phyloP scores from a whole-genome alignment of 108 stramenopile genomes.

The Discostella pseudostelligera region DNA sequence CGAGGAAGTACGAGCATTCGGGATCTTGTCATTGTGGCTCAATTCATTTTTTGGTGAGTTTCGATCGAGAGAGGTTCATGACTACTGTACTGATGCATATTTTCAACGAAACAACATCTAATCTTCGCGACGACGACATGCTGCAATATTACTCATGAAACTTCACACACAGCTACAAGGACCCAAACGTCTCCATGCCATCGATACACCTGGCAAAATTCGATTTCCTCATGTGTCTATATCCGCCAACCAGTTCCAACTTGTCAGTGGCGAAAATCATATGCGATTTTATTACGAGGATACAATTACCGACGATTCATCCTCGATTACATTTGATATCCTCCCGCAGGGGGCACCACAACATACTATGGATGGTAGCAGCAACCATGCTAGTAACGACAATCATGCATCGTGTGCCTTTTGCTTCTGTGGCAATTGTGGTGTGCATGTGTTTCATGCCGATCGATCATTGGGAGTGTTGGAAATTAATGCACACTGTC shows the following conservation, averaged over 20 bases:
- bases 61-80: too few species aligned
- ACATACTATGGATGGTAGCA: constrained; percentile 15
- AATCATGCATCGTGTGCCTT: constrained; percentile 54
- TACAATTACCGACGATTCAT: constrained; percentile 10
- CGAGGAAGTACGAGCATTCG: constrained; percentile 31
- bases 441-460: constrained; percentile 71
- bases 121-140: background rate
- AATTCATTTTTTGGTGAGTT: constrained; percentile 58
- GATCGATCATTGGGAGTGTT: constrained; percentile 43
- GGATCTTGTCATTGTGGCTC: constrained; percentile 75
- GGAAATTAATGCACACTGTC: constrained; percentile 69
- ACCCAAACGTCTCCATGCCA: constrained; percentile 48
- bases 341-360: background rate
- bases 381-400: constrained; percentile 5
- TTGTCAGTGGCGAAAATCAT: constrained; percentile 47
- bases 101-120: background rate
- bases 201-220: constrained; percentile 63
- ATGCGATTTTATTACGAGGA: constrained; percentile 70
- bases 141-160: background rate
- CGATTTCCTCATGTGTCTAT: constrained; percentile 59
- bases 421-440: constrained; percentile 73
- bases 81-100: background rate
- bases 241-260: constrained; percentile 52
- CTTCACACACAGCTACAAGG: constrained; percentile 42
- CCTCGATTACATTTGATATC: constrained; percentile 6